A percentile compares a stretch with the other conserved stretches of the same genome.
phyloP scores from a whole-genome alignment of 2,329 filamentous ascomycete genomes.

The Cladosporium velox region DNA sequence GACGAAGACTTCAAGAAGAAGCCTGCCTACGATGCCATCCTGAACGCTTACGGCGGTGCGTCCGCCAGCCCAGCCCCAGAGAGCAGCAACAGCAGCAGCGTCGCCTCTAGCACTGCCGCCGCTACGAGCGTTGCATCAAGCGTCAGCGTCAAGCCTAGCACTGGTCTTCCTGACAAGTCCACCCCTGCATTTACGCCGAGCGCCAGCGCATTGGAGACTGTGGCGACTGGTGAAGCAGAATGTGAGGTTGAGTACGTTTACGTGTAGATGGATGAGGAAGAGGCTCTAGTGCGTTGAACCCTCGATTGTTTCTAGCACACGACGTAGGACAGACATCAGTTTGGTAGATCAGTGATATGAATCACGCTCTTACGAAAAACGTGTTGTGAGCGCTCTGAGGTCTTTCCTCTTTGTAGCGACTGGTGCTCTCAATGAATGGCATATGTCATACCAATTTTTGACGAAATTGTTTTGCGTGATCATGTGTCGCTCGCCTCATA shows the following conservation, averaged over 20 bases:
- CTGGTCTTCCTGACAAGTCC: not conserved
- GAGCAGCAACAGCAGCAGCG: not conserved
- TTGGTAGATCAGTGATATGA: not conserved
- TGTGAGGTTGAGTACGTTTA: conserved; percentile 9
- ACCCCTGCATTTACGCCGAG: not conserved
- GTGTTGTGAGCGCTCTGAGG: no score
- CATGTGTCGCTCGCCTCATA: not conserved
- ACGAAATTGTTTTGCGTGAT: no score
- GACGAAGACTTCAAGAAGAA: conserved; percentile 35
- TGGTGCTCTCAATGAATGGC: no score
- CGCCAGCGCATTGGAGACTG: not conserved
- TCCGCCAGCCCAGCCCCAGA: not conserved
- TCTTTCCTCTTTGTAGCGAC: no score
- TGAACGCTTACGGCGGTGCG: conserved; percentile 23
- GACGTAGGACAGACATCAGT: not conserved
- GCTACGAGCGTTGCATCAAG: not conserved
- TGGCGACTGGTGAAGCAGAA: conserved; percentile 1
- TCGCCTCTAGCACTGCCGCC: not conserved
- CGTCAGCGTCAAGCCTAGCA: not conserved
- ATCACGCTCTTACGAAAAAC: not conserved
- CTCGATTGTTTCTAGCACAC: not conserved
- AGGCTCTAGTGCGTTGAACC: not conserved
- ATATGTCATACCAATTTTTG: no score
- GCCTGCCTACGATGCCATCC: conserved; percentile 40
- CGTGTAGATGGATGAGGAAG: not conserved